A percentile compares a stretch with the other conserved stretches of the same genome.
These are phyloP conservation scores for Cryptococcus jaspeensis DNA, from an alignment of 1,284 basidiomycete genomes.

Conservation along the genomic window DNA sequence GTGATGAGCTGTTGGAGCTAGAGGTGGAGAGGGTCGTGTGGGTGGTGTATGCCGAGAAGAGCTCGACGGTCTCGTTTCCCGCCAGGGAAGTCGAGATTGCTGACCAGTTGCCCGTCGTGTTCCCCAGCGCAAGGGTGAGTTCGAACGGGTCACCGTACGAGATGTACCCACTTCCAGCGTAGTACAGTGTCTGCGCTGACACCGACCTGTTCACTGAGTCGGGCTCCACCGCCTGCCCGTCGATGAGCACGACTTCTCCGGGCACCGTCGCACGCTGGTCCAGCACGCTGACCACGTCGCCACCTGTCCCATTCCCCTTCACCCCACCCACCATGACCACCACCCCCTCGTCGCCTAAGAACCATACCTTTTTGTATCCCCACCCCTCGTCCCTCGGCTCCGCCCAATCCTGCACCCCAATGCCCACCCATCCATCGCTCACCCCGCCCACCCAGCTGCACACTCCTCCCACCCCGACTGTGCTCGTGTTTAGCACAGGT, in stretches of 20 bases:
- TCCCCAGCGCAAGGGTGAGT: conserved; percentile 55
- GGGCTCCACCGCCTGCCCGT: conserved; percentile 43
- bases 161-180: conserved; percentile 36
- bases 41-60: conserved; percentile 61
- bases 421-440: conserved; percentile 59
- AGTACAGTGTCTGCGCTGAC: conserved; percentile 26
- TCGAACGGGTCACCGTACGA: conserved; percentile 32
- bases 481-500: conserved; percentile 52
- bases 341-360: conserved; percentile 65
- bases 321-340: conserved; percentile 57
- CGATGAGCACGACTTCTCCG: conserved; percentile 28
- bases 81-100: conserved; percentile 62
- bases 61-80: conserved; percentile 57
- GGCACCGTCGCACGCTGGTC: neutral
- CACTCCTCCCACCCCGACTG: conserved; percentile 53
- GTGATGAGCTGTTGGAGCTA: too few relatives aligned
- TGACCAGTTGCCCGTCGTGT: conserved; percentile 62
- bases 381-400: conserved; percentile 60
- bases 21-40: conserved; percentile 9
- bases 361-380: conserved; percentile 67
- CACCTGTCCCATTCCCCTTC: conserved; percentile 44
- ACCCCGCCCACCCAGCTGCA: conserved; percentile 64
- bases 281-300: neutral
- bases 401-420: conserved; percentile 57
- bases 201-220: neutral